Base-by-base conservation (phyloP, 805 yeast genomes). In the Yamadazyma akitaensis region DNA sequence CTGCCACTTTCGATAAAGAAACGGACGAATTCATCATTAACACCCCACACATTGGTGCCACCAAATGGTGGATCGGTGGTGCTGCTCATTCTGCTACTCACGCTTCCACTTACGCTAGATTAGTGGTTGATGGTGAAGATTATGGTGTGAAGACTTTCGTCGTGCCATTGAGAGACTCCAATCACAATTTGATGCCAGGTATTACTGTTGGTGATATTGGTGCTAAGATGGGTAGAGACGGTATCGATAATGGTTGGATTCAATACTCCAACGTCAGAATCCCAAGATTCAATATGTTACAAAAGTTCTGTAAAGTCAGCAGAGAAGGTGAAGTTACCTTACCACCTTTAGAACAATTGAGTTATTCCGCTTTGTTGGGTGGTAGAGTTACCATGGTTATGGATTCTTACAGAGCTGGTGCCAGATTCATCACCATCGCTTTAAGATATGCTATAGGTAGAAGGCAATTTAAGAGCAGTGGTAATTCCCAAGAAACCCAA, bases 61-160 rank as follows among this genome's bases (percentile, higher is more conserved):
- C 77, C 51, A 72, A 72, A 56, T 72, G 77, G 77, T 72, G 77
- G 77, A 72, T 72, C 49, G 77, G 77, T 34, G 76, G 76, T 48
- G 77, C 77, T 47, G 77, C 77, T 30, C 77, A 72, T 51, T 70
- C 76, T 10, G 66, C 76, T 25, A 72, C 76, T 17, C 77, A 72
- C 54, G 57, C 67, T 36, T 48, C 68, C 18, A 60, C 60, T 43
- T 72, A 72, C 50, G 76, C 76, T 41, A 63, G 77, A 50, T 68
- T 72, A 48, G 62, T 69, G 46, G 72, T 72, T 44, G 61, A 68
- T 50, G 76, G 75, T 44, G 58, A 68, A 52, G 77, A 72, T 55
- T 70, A 71, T 54, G 77, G 77, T 43, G 73, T 70, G 47, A 72
- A 72, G 63, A 69, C 75, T 17, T 72, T 72, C 50, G 68, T 72